These are phyloP conservation scores for Leucosporidium yakuticum DNA, from an alignment of 768 basidiomycete genomes.

Conservation along the genomic window DNA sequence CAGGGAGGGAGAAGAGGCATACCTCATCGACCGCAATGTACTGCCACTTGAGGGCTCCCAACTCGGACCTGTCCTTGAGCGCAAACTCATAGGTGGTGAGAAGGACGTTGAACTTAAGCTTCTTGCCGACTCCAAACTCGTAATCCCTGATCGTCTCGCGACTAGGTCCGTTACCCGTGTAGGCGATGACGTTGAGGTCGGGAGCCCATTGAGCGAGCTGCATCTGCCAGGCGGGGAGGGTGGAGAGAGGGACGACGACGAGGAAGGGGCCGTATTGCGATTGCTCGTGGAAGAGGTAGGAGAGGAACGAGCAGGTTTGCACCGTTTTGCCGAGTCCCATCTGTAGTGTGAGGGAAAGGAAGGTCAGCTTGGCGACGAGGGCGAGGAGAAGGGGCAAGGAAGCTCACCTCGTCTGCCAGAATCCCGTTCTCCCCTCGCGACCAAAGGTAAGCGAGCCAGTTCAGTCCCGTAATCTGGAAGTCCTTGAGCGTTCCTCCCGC, in stretches of 20 bases:
- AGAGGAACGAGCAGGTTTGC: constrained; percentile 90
- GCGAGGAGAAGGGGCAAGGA: neutral
- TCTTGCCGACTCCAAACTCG: constrained; percentile 86
- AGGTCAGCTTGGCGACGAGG: neutral
- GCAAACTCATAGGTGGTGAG: constrained; percentile 96
- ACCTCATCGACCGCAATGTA: constrained; percentile 93
- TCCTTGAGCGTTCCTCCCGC: constrained; percentile 89
- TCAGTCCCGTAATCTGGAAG: constrained; percentile 94
- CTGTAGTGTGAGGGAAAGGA: constrained; percentile 32
- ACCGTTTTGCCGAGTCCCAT: constrained; percentile 99
- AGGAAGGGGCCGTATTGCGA: constrained; percentile 95
- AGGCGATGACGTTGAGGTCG: constrained; percentile 91
- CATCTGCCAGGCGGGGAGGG: constrained; percentile 95
- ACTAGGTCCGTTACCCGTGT: constrained; percentile 80
- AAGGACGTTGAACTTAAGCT: constrained; percentile 89
- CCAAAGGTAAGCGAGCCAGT: constrained; percentile 99
- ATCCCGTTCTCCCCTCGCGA: constrained; percentile 91
- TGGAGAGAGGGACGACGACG: constrained; percentile 94
- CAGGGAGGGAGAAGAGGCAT: constrained; percentile 27
- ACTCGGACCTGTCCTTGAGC: constrained; percentile 77
- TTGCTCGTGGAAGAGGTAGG: constrained; percentile 85
- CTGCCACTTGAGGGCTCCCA: constrained; percentile 95
- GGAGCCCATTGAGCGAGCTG: constrained; percentile 95
- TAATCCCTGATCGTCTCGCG: constrained; percentile 85
- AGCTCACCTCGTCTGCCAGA: constrained; percentile 71